These are phyloP conservation scores for Chlorokybus atmophyticus DNA, from an alignment of 139 green algal genomes.

Conservation along the genomic window DNA sequence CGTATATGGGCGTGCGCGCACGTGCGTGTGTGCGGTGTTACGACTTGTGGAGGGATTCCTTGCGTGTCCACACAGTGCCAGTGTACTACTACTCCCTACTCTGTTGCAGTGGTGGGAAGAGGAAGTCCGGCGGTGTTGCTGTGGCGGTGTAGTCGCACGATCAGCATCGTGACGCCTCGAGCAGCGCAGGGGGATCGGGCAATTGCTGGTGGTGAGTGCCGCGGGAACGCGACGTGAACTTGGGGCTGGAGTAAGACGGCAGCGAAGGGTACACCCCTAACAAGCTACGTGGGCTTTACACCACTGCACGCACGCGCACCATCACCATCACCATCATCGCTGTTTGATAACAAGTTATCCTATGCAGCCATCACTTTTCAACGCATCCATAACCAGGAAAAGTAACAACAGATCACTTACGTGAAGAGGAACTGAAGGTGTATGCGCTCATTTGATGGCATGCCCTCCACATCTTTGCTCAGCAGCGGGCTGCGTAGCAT, in stretches of 20 bases:
- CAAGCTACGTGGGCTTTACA: slow-evolving; percentile 56
- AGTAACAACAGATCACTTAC: too few relatives aligned
- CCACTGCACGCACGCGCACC: background rate
- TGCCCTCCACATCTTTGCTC: slow-evolving; percentile 21
- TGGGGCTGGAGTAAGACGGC: slow-evolving; percentile 35
- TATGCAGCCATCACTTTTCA: too few relatives aligned
- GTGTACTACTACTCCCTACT: slow-evolving; percentile 17
- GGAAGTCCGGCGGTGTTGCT: slow-evolving; percentile 25
- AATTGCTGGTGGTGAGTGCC: slow-evolving; percentile 33
- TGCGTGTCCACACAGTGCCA: background rate
- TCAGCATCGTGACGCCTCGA: slow-evolving; percentile 52
- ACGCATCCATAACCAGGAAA: too few relatives aligned
- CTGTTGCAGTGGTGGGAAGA: slow-evolving; percentile 53
- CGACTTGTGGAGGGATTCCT: too few relatives aligned
- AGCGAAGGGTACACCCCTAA: slow-evolving; percentile 59
- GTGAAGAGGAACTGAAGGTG: slow-evolving; percentile 39
- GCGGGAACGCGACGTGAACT: slow-evolving; percentile 47
- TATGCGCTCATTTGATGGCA: slow-evolving; percentile 48
- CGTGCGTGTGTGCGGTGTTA: too few relatives aligned
- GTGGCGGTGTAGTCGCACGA: slow-evolving; percentile 47
- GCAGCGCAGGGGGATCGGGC: slow-evolving; percentile 74
- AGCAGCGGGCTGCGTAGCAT: slow-evolving; percentile 63
- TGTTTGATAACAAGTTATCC: too few relatives aligned
- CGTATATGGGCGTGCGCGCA: too few relatives aligned
- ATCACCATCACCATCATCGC: too few relatives aligned